phyloP scores from a whole-genome alignment of 2,329 filamentous ascomycete species.

The Penicillium nordicum region DNA sequence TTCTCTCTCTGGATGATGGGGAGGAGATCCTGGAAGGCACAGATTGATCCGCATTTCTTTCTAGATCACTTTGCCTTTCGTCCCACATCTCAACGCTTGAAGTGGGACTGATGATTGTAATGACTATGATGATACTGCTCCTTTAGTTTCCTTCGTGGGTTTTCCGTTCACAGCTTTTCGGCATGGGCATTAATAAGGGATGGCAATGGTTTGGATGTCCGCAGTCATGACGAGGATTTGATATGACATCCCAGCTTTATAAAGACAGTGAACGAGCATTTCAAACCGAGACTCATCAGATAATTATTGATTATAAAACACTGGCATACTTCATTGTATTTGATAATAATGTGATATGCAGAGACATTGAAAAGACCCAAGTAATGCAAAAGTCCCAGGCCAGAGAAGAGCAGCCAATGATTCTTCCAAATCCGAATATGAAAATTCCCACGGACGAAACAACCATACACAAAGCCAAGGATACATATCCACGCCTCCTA shows the following conservation, averaged over 20 bases:
- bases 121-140: conserved; percentile 1
- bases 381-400: background rate
- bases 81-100: background rate
- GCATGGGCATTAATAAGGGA: background rate
- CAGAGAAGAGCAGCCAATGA: background rate
- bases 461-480: background rate
- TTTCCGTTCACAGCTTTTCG: background rate
- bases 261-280: background rate
- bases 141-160: background rate
- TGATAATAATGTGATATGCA: background rate
- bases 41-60: conserved; percentile 2
- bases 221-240: background rate
- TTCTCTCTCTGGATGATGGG: conserved; percentile 37
- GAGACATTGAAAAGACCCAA: background rate
- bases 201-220: background rate
- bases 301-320: background rate
- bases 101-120: conserved; percentile 10
- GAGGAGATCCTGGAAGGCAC: conserved; percentile 19
- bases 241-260: background rate
- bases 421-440: background rate
- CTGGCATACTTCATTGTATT: background rate
- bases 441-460: background rate
- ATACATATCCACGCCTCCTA: conserved; percentile 15
- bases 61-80: background rate
- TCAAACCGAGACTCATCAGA: background rate